These are phyloP conservation scores for Teratosphaeriaceae sp. DNA, from an alignment of 2,329 filamentous ascomycete species.

Conservation along the genomic window DNA sequence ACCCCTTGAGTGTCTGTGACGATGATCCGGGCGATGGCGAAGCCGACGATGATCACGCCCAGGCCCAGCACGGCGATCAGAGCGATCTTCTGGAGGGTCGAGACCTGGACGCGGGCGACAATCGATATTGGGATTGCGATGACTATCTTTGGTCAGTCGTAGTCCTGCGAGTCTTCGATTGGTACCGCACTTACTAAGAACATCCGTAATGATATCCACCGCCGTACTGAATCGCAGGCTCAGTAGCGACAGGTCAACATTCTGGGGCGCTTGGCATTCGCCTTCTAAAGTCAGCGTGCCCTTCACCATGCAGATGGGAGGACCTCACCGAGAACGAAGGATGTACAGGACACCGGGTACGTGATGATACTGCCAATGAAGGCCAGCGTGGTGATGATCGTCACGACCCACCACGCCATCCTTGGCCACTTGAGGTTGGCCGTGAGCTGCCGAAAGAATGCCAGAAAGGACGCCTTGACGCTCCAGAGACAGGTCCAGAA, in stretches of 20 bases:
- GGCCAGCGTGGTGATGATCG: conserved; percentile 9
- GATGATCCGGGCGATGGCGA: conserved; percentile 10
- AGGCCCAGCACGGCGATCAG: conserved; percentile 15
- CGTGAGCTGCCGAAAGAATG: conserved; percentile 14
- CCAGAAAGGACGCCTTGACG: conserved; percentile 18
- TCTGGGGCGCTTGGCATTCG: conserved; percentile 7
- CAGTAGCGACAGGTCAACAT: conserved; percentile 6
- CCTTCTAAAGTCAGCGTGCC: conserved; percentile 1
- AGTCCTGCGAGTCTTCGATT: no score
- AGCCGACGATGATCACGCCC: conserved; percentile 18
- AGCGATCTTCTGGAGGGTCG: conserved; percentile 10
- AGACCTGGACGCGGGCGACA: conserved; percentile 2
- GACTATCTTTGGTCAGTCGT: background rate
- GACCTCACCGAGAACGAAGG: conserved; percentile 11
- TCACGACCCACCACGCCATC: conserved; percentile 16
- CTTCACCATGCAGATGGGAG: no score
- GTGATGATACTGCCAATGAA: conserved; percentile 13
- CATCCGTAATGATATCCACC: conserved; percentile 18
- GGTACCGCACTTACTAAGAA: conserved; percentile 13
- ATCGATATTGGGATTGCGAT: conserved; percentile 8
- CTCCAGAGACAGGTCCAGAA: conserved; percentile 21
- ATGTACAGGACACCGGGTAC: conserved; percentile 14
- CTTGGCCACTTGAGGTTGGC: conserved; percentile 9
- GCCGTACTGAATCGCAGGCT: conserved; percentile 14
- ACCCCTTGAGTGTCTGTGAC: conserved; percentile 9